Evolutionary conservation across 805 yeast species (phyloP).

Genomic region (Yarrowia bubula): DNA sequence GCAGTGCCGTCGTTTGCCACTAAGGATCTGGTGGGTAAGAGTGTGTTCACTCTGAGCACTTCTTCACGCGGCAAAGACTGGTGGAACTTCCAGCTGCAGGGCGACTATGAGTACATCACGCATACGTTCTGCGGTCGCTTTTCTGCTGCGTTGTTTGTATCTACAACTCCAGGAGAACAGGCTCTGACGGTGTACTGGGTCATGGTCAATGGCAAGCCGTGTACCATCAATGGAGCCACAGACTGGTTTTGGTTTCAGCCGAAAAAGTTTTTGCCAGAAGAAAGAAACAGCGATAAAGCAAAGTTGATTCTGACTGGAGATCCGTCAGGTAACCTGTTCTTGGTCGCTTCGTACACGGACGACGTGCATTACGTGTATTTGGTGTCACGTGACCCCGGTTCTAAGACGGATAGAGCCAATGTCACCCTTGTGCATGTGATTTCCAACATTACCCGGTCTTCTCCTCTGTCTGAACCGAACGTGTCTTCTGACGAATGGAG

Average conservation of each 20-base stretch:
- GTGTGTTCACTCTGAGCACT: slow-evolving; percentile 3
- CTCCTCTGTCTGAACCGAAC: neutral
- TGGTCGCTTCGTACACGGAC: neutral
- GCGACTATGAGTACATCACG: neutral
- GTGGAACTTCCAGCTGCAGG: slow-evolving; percentile 24
- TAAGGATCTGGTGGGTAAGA: neutral
- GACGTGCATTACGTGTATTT: slow-evolving; percentile 10
- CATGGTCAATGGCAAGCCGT: neutral
- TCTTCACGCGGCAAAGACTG: neutral
- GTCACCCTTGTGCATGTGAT: neutral
- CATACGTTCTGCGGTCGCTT: neutral
- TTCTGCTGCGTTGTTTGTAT: neutral
- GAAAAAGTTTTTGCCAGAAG: neutral
- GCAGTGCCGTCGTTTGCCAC: neutral
- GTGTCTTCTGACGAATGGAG: slow-evolving; percentile 2
- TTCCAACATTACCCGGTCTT: neutral
- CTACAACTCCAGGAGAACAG: slow-evolving; percentile 1
- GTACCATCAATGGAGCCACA: slow-evolving; percentile 1
- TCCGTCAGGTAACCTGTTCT: neutral
- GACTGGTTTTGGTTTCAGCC: slow-evolving; percentile 25
- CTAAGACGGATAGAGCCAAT: slow-evolving; percentile 5
- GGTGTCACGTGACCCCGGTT: neutral
- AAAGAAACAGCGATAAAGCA: neutral
- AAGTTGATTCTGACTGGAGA: slow-evolving; percentile 4
- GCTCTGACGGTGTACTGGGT: neutral